Conservation (phyloP, 2,329 filamentous ascomycete species). For the Nemania sp. region DNA sequence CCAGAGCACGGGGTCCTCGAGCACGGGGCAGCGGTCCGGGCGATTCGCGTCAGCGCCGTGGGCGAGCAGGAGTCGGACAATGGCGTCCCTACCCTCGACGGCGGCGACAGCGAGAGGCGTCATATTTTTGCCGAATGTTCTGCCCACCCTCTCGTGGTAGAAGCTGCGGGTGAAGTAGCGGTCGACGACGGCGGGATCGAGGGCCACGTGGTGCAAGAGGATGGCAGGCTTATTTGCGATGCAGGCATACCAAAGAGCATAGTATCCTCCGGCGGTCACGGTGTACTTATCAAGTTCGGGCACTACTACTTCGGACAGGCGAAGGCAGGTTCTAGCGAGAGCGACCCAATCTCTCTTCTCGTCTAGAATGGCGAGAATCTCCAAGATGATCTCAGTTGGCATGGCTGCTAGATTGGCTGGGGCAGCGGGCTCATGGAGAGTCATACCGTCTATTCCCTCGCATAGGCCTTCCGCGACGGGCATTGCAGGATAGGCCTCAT, state of each 20-base stretch:
- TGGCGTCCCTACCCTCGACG: background rate
- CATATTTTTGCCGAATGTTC: conserved; percentile 3
- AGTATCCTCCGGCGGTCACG: background rate
- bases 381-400: conserved; percentile 26
- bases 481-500: background rate
- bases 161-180: conserved; percentile 8
- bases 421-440: background rate
- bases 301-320: background rate
- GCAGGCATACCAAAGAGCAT: conserved; percentile 30
- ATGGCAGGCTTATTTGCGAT: conserved; percentile 5
- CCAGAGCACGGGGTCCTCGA: background rate
- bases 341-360: conserved; percentile 25
- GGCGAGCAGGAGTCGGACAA: conserved; percentile 27
- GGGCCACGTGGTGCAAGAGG: conserved; percentile 16
- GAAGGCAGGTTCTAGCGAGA: conserved; percentile 22
- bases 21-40: background rate
- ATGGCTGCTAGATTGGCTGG: background rate
- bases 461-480: background rate
- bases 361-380: conserved; percentile 11
- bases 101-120: conserved; percentile 26
- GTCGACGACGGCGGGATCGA: conserved; percentile 21
- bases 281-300: conserved; percentile 25
- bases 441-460: background rate
- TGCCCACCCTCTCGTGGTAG: background rate
- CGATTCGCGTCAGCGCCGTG: conserved; percentile 28